phyloP scores from a whole-genome alignment of 2,329 filamentous ascomycete genomes.

The Ceratocystis variospora region DNA sequence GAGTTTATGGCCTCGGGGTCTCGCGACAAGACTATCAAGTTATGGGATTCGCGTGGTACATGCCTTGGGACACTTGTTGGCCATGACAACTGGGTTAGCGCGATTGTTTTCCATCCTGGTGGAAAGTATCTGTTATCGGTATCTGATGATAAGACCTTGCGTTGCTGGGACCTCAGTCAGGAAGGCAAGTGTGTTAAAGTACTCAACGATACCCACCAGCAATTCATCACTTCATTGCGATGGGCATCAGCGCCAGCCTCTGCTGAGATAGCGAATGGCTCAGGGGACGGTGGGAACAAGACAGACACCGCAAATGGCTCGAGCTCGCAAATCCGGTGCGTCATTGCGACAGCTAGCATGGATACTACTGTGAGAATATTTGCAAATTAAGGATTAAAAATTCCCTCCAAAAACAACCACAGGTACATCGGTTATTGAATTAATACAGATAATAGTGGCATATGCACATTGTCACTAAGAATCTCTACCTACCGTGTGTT shows the following conservation, averaged over 20 bases:
- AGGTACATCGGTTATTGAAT: background rate
- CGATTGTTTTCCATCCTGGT: constrained; percentile 75
- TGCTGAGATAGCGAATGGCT: constrained; percentile 33
- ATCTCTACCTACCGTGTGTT: background rate
- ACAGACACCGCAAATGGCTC: constrained; percentile 27
- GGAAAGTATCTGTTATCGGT: constrained; percentile 81
- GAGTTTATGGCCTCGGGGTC: constrained; percentile 85
- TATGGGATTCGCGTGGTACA: constrained; percentile 78
- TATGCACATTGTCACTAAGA: background rate
- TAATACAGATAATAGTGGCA: background rate
- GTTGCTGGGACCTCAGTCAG: constrained; percentile 87
- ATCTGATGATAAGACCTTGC: constrained; percentile 78
- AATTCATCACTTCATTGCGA: constrained; percentile 73
- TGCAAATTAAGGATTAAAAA: constrained; percentile 35
- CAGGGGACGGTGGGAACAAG: constrained; percentile 30
- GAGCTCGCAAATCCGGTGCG: constrained; percentile 58
- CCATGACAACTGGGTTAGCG: constrained; percentile 90
- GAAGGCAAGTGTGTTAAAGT: constrained; percentile 82
- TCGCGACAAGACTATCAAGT: constrained; percentile 75
- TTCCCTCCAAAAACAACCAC: background rate
- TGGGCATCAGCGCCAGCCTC: constrained; percentile 55
- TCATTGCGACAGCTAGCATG: constrained; percentile 73
- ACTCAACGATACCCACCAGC: constrained; percentile 60
- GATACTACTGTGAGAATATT: constrained; percentile 69
- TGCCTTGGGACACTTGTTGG: constrained; percentile 72